Base-by-base conservation (phyloP, 768 basidiomycete genomes). In the Rhizopogon vesiculosus region DNA sequence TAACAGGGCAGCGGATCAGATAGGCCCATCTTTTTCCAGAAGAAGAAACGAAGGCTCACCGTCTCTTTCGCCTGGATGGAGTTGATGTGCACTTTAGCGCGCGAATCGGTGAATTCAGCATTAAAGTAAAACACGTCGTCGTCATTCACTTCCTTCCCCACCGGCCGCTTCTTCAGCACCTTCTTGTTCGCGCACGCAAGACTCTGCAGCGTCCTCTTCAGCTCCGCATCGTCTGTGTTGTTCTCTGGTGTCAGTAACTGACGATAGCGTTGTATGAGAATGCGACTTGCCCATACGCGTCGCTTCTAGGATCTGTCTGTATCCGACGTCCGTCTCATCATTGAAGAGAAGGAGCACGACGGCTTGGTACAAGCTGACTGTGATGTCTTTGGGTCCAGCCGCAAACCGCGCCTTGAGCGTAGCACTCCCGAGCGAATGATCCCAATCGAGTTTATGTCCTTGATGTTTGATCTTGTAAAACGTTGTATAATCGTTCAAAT, bases 11-110 rank as follows among this genome's bases (percentile, higher is more conserved):
- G 25, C 42, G 51, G 28, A 31, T 43, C 53, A 38, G 13, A 7
- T 42, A 38, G 18, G n/a, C 10, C 4, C 25, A 0, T 25, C 3
- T 40, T n/a, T 19, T 10, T 19, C 13, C 19, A 29, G 28, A 31
- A 39, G 31, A 43, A 31, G n/a, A 41, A 39, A 41, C 3, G 29
- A 49, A 4, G 10, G 73, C 88, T 59, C 65, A 95, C 93, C 58
- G 93, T 86, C 61, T 95, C 89, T 66, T 94, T 94, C 16, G 87
- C 89, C 69, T 98, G 97, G 51, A 99, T 96, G 22, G 93, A 91
- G 65, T 94, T 97, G 74, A 99, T 95, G 70, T 91, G 91, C 41
- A 99, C 81, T 62, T 87, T 91, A 39, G 84, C 71, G 42, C 83
- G 78, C 7, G 87, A 78, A 62, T 96, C 89, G 33, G 84, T 83